Percentiles rank a stretch among this genome's conserved stretches.
These are phyloP conservation scores for Aspergillus fructus DNA, from an alignment of 2,329 filamentous ascomycete genomes.

Conservation along the genomic window DNA sequence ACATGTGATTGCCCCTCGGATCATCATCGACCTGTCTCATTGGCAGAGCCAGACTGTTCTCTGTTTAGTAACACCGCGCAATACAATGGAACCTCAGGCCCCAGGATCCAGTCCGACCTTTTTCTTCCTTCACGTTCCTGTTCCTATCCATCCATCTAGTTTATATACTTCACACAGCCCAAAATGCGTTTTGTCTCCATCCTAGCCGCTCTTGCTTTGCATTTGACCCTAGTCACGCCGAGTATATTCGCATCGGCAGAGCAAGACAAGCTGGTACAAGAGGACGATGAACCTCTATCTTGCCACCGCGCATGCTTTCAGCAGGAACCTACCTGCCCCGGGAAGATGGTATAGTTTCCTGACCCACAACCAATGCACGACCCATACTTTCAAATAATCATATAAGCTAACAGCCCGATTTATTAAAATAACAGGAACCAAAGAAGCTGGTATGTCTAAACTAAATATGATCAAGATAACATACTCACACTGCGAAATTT, in stretches of 20 bases:
- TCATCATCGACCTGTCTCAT: too few relatives aligned
- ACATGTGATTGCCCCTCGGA: neutral
- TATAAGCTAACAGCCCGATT: neutral
- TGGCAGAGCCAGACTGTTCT: too few relatives aligned
- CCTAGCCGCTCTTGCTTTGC: neutral
- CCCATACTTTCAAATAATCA: neutral
- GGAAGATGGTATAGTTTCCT: neutral
- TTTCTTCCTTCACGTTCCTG: neutral
- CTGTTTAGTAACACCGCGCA: too few relatives aligned
- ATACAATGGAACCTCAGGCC: too few relatives aligned
- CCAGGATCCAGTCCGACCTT: too few relatives aligned
- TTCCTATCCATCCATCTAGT: neutral
- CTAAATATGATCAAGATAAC: neutral
- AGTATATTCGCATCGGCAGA: neutral
- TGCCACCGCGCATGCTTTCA: neutral
- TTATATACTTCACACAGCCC: neutral
- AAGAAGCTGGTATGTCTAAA: neutral
- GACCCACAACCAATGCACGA: neutral
- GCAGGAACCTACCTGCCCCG: neutral
- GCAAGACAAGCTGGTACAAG: neutral
- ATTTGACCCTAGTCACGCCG: neutral
- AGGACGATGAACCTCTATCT: neutral
- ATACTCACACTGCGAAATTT: neutral
- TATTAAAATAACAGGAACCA: neutral
- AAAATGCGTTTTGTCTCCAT: neutral